These are phyloP conservation scores for Kokia cookei DNA, from an alignment of 441 rosid genomes.

Conservation along the genomic window DNA sequence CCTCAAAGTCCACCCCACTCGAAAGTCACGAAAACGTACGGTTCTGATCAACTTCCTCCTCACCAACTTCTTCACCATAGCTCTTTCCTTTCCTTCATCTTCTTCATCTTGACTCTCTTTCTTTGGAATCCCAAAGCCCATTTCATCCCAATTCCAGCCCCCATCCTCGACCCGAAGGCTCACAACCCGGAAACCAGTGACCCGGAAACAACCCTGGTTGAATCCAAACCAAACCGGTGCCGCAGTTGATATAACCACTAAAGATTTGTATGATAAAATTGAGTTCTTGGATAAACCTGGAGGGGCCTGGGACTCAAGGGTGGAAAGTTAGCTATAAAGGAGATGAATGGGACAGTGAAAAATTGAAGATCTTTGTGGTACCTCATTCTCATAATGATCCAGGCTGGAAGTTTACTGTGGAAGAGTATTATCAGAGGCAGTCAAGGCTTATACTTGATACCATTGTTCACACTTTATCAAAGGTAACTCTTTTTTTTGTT, in stretches of 20 bases:
- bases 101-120: slow-evolving; percentile 70
- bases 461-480: slow-evolving; percentile 72
- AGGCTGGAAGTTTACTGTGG: slow-evolving; percentile 95
- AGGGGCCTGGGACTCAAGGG: slow-evolving; percentile 97
- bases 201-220: slow-evolving; percentile 19
- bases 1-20: slow-evolving; percentile 31
- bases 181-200: slow-evolving; percentile 31
- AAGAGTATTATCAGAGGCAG: slow-evolving; percentile 86
- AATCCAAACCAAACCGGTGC: slow-evolving; percentile 27
- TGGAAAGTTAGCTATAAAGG: slow-evolving; percentile 82
- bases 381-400: slow-evolving; percentile 99
- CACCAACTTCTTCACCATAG: slow-evolving; percentile 68
- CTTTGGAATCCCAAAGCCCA: slow-evolving; percentile 71
- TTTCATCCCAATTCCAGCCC: slow-evolving; percentile 43
- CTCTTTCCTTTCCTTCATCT: slow-evolving; percentile 58
- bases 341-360: slow-evolving; percentile 83
- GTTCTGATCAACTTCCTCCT: slow-evolving; percentile 60
- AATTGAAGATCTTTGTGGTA: slow-evolving; percentile 78
- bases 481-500: slow-evolving; percentile 31
- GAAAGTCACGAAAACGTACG: slow-evolving; percentile 59
- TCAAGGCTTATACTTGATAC: slow-evolving; percentile 81
- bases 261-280: slow-evolving; percentile 82
- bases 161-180: slow-evolving; percentile 23
- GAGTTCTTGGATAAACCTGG: slow-evolving; percentile 79
- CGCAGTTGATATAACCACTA: slow-evolving; percentile 70